Percentiles rank a stretch among this genome's conserved stretches.
Conservation (phyloP, 768 basidiomycete species). For the Gymnopilus junonius region DNA sequence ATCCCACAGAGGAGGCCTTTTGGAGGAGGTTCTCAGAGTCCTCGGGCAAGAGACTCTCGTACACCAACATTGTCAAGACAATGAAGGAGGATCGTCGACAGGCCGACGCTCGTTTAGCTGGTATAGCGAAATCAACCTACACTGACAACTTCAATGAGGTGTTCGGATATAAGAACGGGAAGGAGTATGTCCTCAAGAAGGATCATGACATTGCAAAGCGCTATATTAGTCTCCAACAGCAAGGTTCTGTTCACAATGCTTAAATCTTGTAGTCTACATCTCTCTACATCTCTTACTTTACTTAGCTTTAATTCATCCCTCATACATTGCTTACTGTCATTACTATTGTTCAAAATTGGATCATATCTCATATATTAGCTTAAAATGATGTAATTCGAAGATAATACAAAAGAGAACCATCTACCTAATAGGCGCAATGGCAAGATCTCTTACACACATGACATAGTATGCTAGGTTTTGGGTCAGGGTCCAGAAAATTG, state of each 20-base stretch:
- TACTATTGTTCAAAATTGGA: neutral
- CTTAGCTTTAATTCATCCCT: neutral
- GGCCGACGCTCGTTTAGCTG: neutral
- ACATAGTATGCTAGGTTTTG: slow-evolving; percentile 19
- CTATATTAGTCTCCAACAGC: no score
- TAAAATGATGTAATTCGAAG: no score
- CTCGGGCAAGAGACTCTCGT: neutral
- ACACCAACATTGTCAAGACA: neutral
- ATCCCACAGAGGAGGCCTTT: neutral
- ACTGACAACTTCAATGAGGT: neutral
- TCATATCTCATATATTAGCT: no score
- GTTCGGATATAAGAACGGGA: slow-evolving; percentile 9
- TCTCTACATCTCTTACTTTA: neutral
- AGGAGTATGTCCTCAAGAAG: neutral
- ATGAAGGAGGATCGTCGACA: neutral
- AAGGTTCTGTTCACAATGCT: neutral
- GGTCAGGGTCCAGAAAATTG: slow-evolving; percentile 40
- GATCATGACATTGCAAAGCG: slow-evolving; percentile 5
- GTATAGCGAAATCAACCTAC: slow-evolving; percentile 2
- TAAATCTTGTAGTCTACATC: neutral
- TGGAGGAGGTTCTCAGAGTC: slow-evolving; percentile 7
- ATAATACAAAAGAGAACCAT: neutral
- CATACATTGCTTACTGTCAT: neutral
- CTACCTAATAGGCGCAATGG: slow-evolving; percentile 11
- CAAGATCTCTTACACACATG: slow-evolving; percentile 18